A percentile compares a stretch with the other conserved stretches of the same genome.
Evolutionary conservation across 345 rosid genomes (phyloP).

Genomic region (Viola odorata): DNA sequence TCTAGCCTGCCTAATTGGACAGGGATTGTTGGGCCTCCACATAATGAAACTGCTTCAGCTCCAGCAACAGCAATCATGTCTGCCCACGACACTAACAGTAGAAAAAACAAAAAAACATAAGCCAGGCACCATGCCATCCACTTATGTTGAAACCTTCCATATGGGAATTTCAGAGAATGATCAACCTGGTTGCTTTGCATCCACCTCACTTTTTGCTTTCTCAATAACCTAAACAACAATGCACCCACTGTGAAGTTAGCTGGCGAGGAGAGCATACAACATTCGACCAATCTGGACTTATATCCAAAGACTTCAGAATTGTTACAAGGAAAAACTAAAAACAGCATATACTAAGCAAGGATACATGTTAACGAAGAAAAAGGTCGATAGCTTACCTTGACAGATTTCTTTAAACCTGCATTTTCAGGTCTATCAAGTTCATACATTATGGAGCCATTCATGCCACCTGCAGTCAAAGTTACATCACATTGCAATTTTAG

Average conservation of each 20-base stretch:
- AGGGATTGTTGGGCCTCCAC: slow-evolving; percentile 84
- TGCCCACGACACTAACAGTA: slow-evolving; percentile 81
- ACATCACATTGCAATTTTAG: slow-evolving; percentile 1
- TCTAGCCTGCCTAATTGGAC: slow-evolving; percentile 72
- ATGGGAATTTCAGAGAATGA: slow-evolving; percentile 10
- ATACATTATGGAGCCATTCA: slow-evolving; percentile 79
- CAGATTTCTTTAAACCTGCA: slow-evolving; percentile 70
- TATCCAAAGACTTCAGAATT: neutral
- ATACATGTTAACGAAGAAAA: neutral
- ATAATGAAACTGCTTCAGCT: slow-evolving; percentile 82
- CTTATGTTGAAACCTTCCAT: slow-evolving; percentile 10
- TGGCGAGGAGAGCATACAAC: slow-evolving; percentile 9
- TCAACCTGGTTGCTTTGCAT: slow-evolving; percentile 59
- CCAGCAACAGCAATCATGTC: slow-evolving; percentile 89
- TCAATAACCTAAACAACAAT: slow-evolving; percentile 57
- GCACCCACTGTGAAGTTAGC: slow-evolving; percentile 34
- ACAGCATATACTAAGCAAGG: neutral
- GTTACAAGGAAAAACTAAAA: slow-evolving; percentile 8
- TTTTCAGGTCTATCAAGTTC: slow-evolving; percentile 95
- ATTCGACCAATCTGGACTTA: slow-evolving; percentile 15
- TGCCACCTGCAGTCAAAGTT: slow-evolving; percentile 55
- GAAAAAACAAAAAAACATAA: slow-evolving; percentile 23
- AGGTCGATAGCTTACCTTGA: slow-evolving; percentile 42
- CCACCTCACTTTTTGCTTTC: slow-evolving; percentile 72
- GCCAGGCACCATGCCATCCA: slow-evolving; percentile 10